These are phyloP conservation scores for Mycena floridula DNA, from an alignment of 768 basidiomycete genomes.

Conservation along the genomic window DNA sequence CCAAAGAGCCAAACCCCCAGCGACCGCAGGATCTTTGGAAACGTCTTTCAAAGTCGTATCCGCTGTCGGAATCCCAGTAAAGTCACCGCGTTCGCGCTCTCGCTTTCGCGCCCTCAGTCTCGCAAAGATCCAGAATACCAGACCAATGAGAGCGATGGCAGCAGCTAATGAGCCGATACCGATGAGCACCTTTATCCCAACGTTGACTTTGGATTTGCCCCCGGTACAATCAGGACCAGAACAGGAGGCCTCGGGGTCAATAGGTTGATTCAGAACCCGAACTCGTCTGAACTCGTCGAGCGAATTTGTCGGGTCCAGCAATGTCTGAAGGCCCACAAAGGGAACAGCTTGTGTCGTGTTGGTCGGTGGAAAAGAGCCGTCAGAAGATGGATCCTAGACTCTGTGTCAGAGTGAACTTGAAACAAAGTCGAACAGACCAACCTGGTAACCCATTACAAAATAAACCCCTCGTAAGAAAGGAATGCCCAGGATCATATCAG, in stretches of 20 bases:
- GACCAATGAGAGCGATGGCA: conserved; percentile 47
- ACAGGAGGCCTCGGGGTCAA: conserved; percentile 19
- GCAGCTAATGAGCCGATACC: conserved; percentile 52
- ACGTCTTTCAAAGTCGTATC: conserved; percentile 9
- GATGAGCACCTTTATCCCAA: conserved; percentile 61
- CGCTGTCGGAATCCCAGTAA: background rate
- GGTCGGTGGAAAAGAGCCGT: conserved; percentile 6
- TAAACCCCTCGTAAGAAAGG: conserved; percentile 74
- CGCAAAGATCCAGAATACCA: conserved; percentile 42
- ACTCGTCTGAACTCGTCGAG: conserved; percentile 64
- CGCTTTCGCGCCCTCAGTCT: conserved; percentile 26
- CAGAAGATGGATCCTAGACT: conserved; percentile 6
- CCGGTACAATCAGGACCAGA: conserved; percentile 5
- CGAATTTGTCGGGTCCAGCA: conserved; percentile 59
- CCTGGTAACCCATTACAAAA: conserved; percentile 64
- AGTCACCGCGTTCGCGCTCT: conserved; percentile 5
- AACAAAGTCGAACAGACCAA: conserved; percentile 35
- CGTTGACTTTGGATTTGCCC: conserved; percentile 34
- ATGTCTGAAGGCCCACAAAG: conserved; percentile 51
- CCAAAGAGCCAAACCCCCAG: too few species aligned
- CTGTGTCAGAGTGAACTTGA: conserved; percentile 9
- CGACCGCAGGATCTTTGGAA: too few species aligned
- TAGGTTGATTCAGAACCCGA: conserved; percentile 56
- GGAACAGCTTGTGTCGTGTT: conserved; percentile 19
- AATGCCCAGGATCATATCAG: conserved; percentile 74